A percentile compares a stretch with the other conserved stretches of the same genome.
These are phyloP conservation scores for Dothidotthia symphoricarpi DNA, from an alignment of 2,329 filamentous ascomycete genomes.

Conservation along the genomic window DNA sequence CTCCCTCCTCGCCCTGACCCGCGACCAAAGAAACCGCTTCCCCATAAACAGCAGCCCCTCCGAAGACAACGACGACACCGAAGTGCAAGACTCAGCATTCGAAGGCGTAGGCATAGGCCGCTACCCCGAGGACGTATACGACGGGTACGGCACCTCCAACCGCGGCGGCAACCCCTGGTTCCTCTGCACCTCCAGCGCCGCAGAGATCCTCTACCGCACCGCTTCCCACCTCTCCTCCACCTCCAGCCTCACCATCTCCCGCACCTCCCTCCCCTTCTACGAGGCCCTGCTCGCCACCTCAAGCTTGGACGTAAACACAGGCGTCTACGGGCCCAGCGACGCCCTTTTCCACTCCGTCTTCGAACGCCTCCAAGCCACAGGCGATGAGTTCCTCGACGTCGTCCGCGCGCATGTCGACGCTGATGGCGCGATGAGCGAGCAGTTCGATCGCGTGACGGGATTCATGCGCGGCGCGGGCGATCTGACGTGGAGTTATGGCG, in stretches of 20 bases:
- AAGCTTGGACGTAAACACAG: constrained; percentile 17
- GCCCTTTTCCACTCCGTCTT: constrained; percentile 32
- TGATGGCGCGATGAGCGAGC: constrained; percentile 46
- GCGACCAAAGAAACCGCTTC: constrained; percentile 39
- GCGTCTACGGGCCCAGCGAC: constrained; percentile 29
- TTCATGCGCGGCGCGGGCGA: constrained; percentile 44
- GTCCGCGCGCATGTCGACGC: constrained; percentile 41
- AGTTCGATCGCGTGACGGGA: constrained; percentile 44
- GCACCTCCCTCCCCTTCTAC: constrained; percentile 40
- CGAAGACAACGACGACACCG: constrained; percentile 8
- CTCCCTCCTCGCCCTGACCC: constrained; percentile 35
- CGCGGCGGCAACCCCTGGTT: constrained; percentile 45
- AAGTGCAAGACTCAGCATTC: constrained; percentile 12
- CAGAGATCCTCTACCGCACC: constrained; percentile 43
- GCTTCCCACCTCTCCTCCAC: constrained; percentile 30
- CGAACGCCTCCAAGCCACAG: constrained; percentile 33
- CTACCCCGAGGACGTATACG: constrained; percentile 47
- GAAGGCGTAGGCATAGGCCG: constrained; percentile 43
- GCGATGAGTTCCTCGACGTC: constrained; percentile 45
- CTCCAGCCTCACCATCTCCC: constrained; percentile 33
- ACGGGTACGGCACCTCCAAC: constrained; percentile 36
- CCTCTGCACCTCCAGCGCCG: constrained; percentile 44
- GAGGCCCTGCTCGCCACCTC: constrained; percentile 31
- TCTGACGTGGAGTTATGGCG: constrained; percentile 49
- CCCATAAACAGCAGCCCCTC: constrained; percentile 39